Conservation (phyloP, 495 filamentous ascomycete genomes). For the Aspergillus kassunensis region DNA sequence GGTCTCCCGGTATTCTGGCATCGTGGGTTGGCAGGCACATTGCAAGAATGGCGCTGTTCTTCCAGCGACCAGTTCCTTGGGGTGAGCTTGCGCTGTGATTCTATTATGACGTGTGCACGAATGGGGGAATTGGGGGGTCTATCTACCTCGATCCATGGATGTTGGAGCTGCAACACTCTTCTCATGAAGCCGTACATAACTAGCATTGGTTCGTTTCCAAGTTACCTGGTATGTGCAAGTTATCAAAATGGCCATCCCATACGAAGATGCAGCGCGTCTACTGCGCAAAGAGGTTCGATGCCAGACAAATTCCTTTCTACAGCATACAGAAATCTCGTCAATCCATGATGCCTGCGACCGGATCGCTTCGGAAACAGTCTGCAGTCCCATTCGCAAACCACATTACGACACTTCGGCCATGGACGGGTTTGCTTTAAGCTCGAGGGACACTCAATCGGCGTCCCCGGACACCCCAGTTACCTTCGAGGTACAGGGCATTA, state of each 20-base stretch:
- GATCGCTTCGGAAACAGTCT: not conserved
- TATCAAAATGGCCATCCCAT: not conserved
- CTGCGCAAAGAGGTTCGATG: not conserved
- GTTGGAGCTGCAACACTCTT: too few relatives aligned
- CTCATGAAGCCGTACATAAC: too few relatives aligned
- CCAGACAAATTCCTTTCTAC: not conserved
- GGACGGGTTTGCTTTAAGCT: slow-evolving; percentile 18
- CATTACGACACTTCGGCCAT: slow-evolving; percentile 17
- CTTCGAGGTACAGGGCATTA: slow-evolving; percentile 5
- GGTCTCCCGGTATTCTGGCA: not conserved
- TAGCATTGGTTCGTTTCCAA: too few relatives aligned
- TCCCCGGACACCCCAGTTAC: slow-evolving; percentile 3
- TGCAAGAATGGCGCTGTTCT: too few relatives aligned
- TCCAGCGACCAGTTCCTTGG: too few relatives aligned
- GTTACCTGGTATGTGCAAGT: too few relatives aligned
- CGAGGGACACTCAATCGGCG: slow-evolving; percentile 3
- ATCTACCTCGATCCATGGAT: too few relatives aligned
- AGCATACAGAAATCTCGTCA: slow-evolving; percentile 5
- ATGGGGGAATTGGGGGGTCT: too few relatives aligned
- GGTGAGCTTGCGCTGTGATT: not conserved
- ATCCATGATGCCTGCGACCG: slow-evolving; percentile 13
- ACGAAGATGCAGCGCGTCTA: not conserved
- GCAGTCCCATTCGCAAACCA: slow-evolving; percentile 2
- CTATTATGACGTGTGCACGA: not conserved
- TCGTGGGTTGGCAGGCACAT: not conserved